Evolutionary conservation across 1,284 basidiomycete species (phyloP).

Genomic region (Xerocomus cyaneibrunnescens): DNA sequence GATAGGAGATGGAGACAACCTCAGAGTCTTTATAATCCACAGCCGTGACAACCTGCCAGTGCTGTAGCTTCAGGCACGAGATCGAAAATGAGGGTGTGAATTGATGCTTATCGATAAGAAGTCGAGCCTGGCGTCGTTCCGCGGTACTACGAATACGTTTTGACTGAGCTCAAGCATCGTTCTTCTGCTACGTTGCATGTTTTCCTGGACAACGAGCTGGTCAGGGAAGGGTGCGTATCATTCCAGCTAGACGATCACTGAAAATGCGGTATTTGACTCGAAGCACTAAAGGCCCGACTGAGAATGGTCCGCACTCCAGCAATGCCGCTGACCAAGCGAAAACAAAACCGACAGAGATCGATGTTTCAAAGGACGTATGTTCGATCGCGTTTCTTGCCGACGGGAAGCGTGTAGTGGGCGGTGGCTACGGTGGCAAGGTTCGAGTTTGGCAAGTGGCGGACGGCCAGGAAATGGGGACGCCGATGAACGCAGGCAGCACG

Average conservation of each 20-base stretch:
- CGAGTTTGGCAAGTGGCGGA: slow-evolving; percentile 1
- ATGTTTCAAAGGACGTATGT: slow-evolving; percentile 6
- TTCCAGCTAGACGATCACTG: background rate
- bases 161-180: background rate
- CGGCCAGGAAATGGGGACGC: slow-evolving; percentile 3
- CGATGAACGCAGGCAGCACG: slow-evolving; percentile 1
- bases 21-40: too few relatives aligned
- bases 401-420: slow-evolving; percentile 3
- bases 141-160: too few relatives aligned
- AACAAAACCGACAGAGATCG: background rate
- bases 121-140: too few relatives aligned
- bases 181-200: background rate
- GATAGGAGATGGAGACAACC: too few relatives aligned
- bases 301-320: background rate
- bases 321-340: background rate
- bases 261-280: background rate
- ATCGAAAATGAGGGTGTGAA: too few relatives aligned
- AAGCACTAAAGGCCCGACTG: background rate
- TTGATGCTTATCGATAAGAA: too few relatives aligned
- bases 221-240: slow-evolving; percentile 1
- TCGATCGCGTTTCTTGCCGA: slow-evolving; percentile 6
- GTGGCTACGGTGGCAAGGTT: slow-evolving; percentile 9
- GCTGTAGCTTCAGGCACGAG: too few relatives aligned
- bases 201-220: background rate
- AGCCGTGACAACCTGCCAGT: too few relatives aligned